Conservation (phyloP, 2,329 filamentous ascomycete genomes). For the Hypoxylon sp. region DNA sequence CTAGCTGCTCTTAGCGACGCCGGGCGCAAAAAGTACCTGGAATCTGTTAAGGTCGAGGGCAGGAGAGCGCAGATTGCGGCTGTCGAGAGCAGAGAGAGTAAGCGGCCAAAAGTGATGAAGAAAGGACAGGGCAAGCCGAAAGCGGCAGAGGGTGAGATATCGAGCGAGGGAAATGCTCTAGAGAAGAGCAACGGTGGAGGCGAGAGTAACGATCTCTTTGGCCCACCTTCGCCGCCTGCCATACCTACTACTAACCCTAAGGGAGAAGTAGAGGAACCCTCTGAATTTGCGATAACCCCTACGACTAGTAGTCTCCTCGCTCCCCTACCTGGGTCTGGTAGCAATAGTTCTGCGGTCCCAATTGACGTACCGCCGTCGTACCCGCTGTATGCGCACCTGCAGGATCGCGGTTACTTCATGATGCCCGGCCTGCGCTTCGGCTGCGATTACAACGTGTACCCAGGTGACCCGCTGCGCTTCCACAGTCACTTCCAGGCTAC, state of each 20-base stretch:
- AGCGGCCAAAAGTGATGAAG: slow-evolving; percentile 25
- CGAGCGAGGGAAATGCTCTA: slow-evolving; percentile 4
- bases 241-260: slow-evolving; percentile 4
- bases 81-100: slow-evolving; percentile 38
- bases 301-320: slow-evolving; percentile 52
- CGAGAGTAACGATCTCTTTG: slow-evolving; percentile 39
- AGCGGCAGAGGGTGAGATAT: slow-evolving; percentile 10
- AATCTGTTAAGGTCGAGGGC: slow-evolving; percentile 62
- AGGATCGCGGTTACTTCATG: slow-evolving; percentile 83
- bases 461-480: slow-evolving; percentile 92
- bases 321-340: slow-evolving; percentile 6
- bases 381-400: slow-evolving; percentile 83
- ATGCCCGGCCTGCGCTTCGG: slow-evolving; percentile 95
- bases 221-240: slow-evolving; percentile 27
- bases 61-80: slow-evolving; percentile 50
- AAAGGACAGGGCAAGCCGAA: slow-evolving; percentile 31
- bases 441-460: slow-evolving; percentile 93
- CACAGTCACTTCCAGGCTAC: slow-evolving; percentile 94
- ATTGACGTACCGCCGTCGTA: slow-evolving; percentile 65
- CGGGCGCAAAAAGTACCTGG: slow-evolving; percentile 72
- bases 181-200: slow-evolving; percentile 28
- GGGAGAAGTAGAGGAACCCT: slow-evolving; percentile 21
- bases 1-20: slow-evolving; percentile 69
- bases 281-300: slow-evolving; percentile 50
- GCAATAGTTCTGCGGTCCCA: slow-evolving; percentile 6